These are phyloP conservation scores for Aspergillus spinulosporus DNA, from an alignment of 2,329 filamentous ascomycete species.

Conservation along the genomic window DNA sequence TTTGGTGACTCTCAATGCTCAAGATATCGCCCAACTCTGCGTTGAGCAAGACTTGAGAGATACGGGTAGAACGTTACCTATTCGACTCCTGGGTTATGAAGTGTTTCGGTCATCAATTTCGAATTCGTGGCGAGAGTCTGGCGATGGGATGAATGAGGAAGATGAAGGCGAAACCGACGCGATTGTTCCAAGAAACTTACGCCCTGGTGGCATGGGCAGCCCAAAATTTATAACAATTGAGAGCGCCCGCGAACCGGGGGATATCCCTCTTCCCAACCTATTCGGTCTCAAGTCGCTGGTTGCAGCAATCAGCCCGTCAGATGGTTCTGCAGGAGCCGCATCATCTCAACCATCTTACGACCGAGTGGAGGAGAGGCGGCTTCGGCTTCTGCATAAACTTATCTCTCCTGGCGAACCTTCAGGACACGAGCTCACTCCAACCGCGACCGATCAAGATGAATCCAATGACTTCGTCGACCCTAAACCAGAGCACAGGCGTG, in stretches of 20 bases:
- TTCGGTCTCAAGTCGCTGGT: conserved; percentile 32
- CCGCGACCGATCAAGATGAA: conserved; percentile 16
- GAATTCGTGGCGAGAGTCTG: conserved; percentile 36
- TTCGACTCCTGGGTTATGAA: conserved; percentile 55
- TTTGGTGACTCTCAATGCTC: conserved; percentile 46
- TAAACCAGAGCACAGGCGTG: conserved; percentile 26
- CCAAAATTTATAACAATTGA: conserved; percentile 40
- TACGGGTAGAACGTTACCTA: conserved; percentile 34
- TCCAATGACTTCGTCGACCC: conserved; percentile 11
- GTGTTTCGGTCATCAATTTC: conserved; percentile 46
- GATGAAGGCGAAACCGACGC: conserved; percentile 46
- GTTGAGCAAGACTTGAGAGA: conserved; percentile 44
- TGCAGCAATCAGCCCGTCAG: conserved; percentile 32
- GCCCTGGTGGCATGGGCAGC: conserved; percentile 21
- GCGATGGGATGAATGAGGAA: conserved; percentile 52
- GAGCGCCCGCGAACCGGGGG: conserved; percentile 31
- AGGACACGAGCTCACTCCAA: conserved; percentile 1
- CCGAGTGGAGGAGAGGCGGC: conserved; percentile 34
- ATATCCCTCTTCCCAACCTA: conserved; percentile 33
- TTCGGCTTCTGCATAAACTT: conserved; percentile 38
- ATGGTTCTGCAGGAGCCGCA: conserved; percentile 22
- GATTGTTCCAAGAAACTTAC: conserved; percentile 25
- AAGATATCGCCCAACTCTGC: conserved; percentile 48
- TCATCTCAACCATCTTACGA: conserved; percentile 23
- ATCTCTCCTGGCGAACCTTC: conserved; percentile 27